Percentiles rank a stretch among this genome's conserved stretches.
phyloP scores from a whole-genome alignment of 177 flowering plant species.

The Vitis hybrid region DNA sequence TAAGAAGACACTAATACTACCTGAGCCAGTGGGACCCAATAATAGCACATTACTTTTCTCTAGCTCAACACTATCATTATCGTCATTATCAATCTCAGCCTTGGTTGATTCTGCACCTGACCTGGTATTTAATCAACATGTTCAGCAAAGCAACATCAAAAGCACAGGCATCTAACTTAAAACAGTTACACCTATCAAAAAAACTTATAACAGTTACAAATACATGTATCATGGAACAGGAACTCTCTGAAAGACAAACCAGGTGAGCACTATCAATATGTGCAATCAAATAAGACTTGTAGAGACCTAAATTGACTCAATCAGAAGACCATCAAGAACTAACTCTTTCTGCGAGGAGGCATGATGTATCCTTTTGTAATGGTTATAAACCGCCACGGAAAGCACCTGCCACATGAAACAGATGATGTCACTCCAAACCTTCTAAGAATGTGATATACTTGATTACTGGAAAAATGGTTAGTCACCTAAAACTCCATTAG shows the following conservation, averaged over 20 bases:
- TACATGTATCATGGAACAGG: background rate
- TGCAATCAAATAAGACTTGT: background rate
- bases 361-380: slow-evolving; percentile 67
- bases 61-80: slow-evolving; percentile 54
- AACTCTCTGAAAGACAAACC: background rate
- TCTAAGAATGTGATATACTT: background rate
- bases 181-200: background rate
- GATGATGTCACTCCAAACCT: background rate
- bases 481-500: background rate
- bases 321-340: slow-evolving; percentile 16
- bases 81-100: slow-evolving; percentile 36
- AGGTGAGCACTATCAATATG: background rate
- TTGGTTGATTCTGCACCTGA: slow-evolving; percentile 42
- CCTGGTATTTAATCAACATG: slow-evolving; percentile 31
- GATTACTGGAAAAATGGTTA: background rate
- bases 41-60: slow-evolving; percentile 84
- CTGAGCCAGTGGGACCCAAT: slow-evolving; percentile 88
- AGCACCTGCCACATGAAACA: slow-evolving; percentile 51
- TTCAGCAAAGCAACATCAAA: slow-evolving; percentile 12
- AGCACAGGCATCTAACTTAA: slow-evolving; percentile 7
- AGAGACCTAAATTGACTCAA: background rate
- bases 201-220: slow-evolving; percentile 4
- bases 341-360: slow-evolving; percentile 57
- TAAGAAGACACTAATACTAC: slow-evolving; percentile 25
- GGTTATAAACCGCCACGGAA: slow-evolving; percentile 75